Percentiles rank a stretch among this genome's conserved stretches.
These are phyloP conservation scores for Clarkia xantiana DNA, from an alignment of 345 rosid species.

Conservation along the genomic window DNA sequence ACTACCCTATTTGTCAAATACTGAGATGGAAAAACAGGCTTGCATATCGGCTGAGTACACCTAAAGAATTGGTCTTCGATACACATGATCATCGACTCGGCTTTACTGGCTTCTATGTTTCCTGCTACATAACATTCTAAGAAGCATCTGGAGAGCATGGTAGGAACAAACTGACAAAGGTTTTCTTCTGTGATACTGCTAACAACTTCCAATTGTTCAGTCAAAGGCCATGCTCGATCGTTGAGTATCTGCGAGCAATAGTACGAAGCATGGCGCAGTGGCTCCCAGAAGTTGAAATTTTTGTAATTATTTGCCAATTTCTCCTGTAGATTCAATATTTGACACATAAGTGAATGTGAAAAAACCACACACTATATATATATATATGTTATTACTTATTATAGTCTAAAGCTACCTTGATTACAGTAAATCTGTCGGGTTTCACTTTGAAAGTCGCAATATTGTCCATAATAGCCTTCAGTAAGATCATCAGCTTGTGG, in stretches of 20 bases:
- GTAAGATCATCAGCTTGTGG: conserved; percentile 60
- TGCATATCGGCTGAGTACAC: conserved; percentile 47
- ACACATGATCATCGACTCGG: conserved; percentile 43
- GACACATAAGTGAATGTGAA: neutral
- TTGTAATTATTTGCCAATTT: conserved; percentile 47
- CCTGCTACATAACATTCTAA: conserved; percentile 82
- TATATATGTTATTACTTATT: neutral
- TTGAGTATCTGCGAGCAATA: conserved; percentile 46
- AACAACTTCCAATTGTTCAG: conserved; percentile 52
- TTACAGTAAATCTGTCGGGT: conserved; percentile 65
- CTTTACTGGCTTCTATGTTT: conserved; percentile 50
- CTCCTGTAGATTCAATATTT: conserved; percentile 30
- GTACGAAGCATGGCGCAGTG: conserved; percentile 58
- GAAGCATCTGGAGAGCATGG: conserved; percentile 58
- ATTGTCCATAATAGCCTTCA: conserved; percentile 46
- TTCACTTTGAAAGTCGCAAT: conserved; percentile 59
- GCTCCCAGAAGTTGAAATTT: conserved; percentile 65
- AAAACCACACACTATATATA: too few relatives aligned
- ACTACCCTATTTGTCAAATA: conserved; percentile 55
- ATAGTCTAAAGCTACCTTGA: conserved; percentile 41
- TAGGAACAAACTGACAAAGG: conserved; percentile 46
- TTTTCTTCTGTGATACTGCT: conserved; percentile 40
- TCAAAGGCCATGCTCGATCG: conserved; percentile 60
- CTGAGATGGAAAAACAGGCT: conserved; percentile 56
- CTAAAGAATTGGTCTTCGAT: conserved; percentile 48